Conservation (phyloP, 805 yeast species). For the Schizosaccharomyces osmophilus region DNA sequence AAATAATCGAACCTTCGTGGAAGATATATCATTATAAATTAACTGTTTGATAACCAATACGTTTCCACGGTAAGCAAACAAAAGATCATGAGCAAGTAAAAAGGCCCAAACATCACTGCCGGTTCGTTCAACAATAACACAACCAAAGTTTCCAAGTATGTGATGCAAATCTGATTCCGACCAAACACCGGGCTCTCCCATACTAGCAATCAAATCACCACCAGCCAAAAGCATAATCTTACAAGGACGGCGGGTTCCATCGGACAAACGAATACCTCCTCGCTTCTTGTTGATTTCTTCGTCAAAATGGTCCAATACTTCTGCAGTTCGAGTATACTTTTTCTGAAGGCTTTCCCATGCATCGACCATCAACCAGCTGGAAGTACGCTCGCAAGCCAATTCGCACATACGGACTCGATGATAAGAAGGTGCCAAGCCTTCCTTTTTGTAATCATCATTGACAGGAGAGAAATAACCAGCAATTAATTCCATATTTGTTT, state of each 20-base stretch:
- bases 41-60: conserved; percentile 85
- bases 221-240: conserved; percentile 93
- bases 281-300: conserved; percentile 78
- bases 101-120: conserved; percentile 89
- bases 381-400: conserved; percentile 86
- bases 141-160: conserved; percentile 85
- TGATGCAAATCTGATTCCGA: conserved; percentile 86
- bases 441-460: conserved; percentile 72
- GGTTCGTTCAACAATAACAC: conserved; percentile 86
- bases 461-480: conserved; percentile 87
- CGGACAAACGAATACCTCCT: conserved; percentile 43
- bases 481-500: conserved; percentile 77
- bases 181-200: conserved; percentile 99
- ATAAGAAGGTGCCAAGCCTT: conserved; percentile 67
- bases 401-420: conserved; percentile 97
- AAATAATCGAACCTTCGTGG: conserved; percentile 81
- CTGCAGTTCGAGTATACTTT: conserved; percentile 75
- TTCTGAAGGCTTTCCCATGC: conserved; percentile 96
- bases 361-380: conserved; percentile 95
- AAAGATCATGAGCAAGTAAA: conserved; percentile 76
- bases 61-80: conserved; percentile 88
- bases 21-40: conserved; percentile 84
- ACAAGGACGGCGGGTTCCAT: conserved; percentile 39
- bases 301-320: conserved; percentile 87
- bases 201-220: conserved; percentile 87